Evolutionary conservation across 495 filamentous ascomycete genomes (phyloP), one percentile per base, ranked within the genome.

Genomic region (Podospora comata): DNA sequence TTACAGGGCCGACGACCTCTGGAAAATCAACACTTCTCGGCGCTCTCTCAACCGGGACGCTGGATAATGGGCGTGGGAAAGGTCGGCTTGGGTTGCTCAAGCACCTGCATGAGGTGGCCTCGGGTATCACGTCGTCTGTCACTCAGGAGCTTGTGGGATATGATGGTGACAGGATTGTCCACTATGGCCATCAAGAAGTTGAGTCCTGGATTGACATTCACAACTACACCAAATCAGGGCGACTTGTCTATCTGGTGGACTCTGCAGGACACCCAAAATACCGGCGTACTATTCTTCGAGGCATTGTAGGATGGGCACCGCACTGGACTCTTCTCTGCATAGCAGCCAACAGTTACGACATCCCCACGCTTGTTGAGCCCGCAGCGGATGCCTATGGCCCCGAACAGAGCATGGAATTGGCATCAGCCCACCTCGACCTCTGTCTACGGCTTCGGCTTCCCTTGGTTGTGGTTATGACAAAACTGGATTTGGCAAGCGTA

Each of bases 101-200:
- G 72, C 95, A 99, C 77, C 86, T 91, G n/a, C 95, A 99, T 73
- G 95, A 99, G 72, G 91, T 98, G 34, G 89, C 83, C 0, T 94
- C 93, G 3, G 95, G 95, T 0, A 84, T 97, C 67, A 99, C 96
- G 16, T 96, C 92, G 74, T 97, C 94, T 5, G 88, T 99, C 16
- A 88, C 94, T 3, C 93, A 96, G 73, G 95, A 97, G 76, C 84
- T 99, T 9, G 86, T 98, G 67, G 95, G 96, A 20, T 98, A 98
- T 76, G 82, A 80, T 59, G 78, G 78, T 16, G 78, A 79, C n/a
- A 79, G 85, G 39, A 87, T 97, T 57, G 83, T 97, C 78, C 98
- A 97, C 72, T 97, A 94, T 76, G 88, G 91, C 0, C 87, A 90
- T 64, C 89, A 88, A 20, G 92, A 96, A 79, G 88, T 97, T 63